Conservation (phyloP, 177 flowering plant genomes). For the Telopea speciosissima region DNA sequence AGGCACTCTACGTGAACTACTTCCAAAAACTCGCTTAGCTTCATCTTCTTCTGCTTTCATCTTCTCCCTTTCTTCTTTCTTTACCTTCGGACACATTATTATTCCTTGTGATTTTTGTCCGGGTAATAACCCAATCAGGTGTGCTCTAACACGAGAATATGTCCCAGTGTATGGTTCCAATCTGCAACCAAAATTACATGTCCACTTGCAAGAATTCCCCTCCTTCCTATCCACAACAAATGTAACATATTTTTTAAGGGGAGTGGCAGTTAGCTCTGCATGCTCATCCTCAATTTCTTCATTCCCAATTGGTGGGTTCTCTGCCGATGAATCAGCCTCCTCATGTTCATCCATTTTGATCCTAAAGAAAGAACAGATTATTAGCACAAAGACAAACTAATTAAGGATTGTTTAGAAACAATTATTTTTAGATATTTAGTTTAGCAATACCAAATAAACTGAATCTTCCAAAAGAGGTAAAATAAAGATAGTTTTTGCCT, state of each 20-base stretch:
- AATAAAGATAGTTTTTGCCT: too few relatives aligned
- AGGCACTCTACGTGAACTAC: slow-evolving; percentile 3
- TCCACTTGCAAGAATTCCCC: slow-evolving; percentile 12
- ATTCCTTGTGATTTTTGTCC: slow-evolving; percentile 15
- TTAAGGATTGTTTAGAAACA: not conserved
- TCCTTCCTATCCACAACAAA: slow-evolving; percentile 6
- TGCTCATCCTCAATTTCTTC: slow-evolving; percentile 10
- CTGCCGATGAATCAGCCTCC: not conserved
- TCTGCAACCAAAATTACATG: slow-evolving; percentile 12
- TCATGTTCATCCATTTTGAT: slow-evolving; percentile 1
- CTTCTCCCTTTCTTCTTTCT: slow-evolving; percentile 6
- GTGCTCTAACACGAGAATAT: slow-evolving; percentile 16
- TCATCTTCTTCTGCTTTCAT: slow-evolving; percentile 17
- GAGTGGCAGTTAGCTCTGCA: slow-evolving; percentile 7
- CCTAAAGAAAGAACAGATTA: not conserved
- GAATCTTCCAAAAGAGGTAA: too few relatives aligned
- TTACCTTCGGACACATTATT: slow-evolving; percentile 7
- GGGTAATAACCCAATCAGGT: slow-evolving; percentile 6
- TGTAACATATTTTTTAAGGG: slow-evolving; percentile 7
- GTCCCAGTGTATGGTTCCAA: slow-evolving; percentile 14
- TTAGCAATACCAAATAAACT: too few relatives aligned
- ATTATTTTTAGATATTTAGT: too few relatives aligned
- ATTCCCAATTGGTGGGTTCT: not conserved
- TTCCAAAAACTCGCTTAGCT: slow-evolving; percentile 8
- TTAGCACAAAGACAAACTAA: not conserved